Evolutionary conservation across 345 rosid genomes (phyloP).

Genomic region (Boechera retrofracta): DNA sequence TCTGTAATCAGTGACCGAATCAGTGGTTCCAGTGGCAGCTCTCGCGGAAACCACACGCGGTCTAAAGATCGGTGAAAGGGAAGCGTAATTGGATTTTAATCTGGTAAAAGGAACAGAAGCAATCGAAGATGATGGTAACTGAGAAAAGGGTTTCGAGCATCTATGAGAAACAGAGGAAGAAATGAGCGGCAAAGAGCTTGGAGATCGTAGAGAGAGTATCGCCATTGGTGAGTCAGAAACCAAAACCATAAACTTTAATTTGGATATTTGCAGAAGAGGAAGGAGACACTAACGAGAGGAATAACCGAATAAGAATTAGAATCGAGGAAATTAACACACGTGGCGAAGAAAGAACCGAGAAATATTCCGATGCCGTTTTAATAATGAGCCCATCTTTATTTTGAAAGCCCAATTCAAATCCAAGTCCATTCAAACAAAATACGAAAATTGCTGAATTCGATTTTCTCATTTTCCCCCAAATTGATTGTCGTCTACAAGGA

Average conservation of each 20-base stretch:
- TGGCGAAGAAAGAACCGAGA: conserved; percentile 32
- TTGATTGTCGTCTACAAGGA: neutral
- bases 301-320: neutral
- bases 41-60: conserved; percentile 34
- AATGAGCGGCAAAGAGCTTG: conserved; percentile 36
- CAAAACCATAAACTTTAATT: neutral
- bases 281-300: neutral
- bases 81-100: neutral
- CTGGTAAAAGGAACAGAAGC: conserved; percentile 22
- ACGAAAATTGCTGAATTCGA: neutral
- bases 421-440: neutral
- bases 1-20: conserved; percentile 28
- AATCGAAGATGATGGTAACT: neutral
- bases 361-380: neutral
- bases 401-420: neutral
- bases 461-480: neutral
- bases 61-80: neutral
- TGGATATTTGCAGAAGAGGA: neutral
- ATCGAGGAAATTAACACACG: neutral
- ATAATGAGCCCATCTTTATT: neutral
- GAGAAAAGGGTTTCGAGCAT: conserved; percentile 26
- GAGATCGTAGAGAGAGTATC: conserved; percentile 35
- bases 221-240: conserved; percentile 37
- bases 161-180: conserved; percentile 20
- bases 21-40: conserved; percentile 52